Evolutionary conservation across 805 yeast genomes (phyloP), one percentile per base, ranked within the genome.

Genomic region (Debaryomyces prosopidis): DNA sequence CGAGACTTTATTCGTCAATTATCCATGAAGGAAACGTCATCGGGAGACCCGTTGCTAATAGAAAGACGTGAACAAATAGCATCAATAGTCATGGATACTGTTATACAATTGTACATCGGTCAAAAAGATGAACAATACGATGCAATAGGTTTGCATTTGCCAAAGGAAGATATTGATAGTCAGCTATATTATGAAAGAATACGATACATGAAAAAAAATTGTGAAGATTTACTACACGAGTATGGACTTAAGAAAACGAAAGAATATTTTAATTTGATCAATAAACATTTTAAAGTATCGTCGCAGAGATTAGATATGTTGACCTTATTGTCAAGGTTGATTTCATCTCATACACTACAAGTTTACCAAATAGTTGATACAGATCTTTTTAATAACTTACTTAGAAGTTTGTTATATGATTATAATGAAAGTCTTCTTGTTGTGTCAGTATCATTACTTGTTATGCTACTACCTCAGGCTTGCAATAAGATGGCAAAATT

Each of bases 171-270:
- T 10, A 44, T 42, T 31, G 51, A 53, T 12, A 52, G 62, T n/a
- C 77, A 69, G 16, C 68, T 62, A 19, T 58, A 61, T 26, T 74
- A 68, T 40, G 89, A 83, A 55, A 60, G 84, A 12, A 52, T 65
- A 12, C 60, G 87, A 27, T 80, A 77, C 47, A 66, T 78, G 7
- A 65, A 68, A 35, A 60, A 60, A 43, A 81, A 81, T 53, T 70
- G 79, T 41, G 59, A 68, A 10, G 46, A 47, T 1, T 42, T 80
- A 15, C 57, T 82, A 10, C 52, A 59, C 1, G 68, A 65, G n/a
- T 77, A 67, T 61, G 82, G 77, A 1, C 52, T 60, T n/a, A 57
- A 58, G 26, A 54, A 70, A 32, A 66, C 80, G 1, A 52, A 47
- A 34, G 53, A 49, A 1, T 75, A 75, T 45, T 71, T 76, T 50